phyloP scores from a whole-genome alignment of 192 early-diverging fungal species.

The Allomyces macrogynus region DNA sequence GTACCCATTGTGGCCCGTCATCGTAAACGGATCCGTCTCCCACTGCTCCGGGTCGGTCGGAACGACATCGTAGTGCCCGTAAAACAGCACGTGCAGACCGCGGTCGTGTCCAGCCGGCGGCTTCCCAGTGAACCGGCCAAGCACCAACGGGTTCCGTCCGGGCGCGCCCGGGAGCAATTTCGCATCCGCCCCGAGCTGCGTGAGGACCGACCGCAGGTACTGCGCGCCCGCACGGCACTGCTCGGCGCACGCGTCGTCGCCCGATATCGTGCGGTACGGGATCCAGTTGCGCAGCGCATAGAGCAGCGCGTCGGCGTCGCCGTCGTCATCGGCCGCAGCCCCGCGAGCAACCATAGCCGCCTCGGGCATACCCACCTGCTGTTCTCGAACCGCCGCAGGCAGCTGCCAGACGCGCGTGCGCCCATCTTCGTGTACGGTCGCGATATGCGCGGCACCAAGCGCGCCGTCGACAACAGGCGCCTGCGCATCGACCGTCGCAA shows the following conservation, averaged over 20 bases:
- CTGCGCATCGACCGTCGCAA: too few species aligned
- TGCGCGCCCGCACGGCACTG: neutral
- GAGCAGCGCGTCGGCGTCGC: neutral
- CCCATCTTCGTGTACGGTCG: too few species aligned
- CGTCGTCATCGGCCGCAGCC: too few species aligned
- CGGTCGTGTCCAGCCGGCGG: too few species aligned
- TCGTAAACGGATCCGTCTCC: constrained; percentile 1
- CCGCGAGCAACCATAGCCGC: too few species aligned
- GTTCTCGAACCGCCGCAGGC: too few species aligned
- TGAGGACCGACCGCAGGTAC: neutral
- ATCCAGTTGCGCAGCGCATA: neutral
- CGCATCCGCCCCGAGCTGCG: neutral
- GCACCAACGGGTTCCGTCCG: neutral
- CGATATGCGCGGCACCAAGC: too few species aligned
- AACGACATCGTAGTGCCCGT: constrained; percentile 3
- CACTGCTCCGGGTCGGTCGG: neutral
- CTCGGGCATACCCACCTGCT: too few species aligned
- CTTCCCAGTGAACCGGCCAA: neutral
- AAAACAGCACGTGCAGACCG: neutral
- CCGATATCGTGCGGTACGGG: neutral
- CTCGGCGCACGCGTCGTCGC: neutral
- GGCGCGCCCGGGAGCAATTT: neutral
- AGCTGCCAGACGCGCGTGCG: too few species aligned
- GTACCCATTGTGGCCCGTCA: constrained; percentile 1
- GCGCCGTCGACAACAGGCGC: too few species aligned